These are phyloP conservation scores for Mentha longifolia DNA, from an alignment of 257 asterid species.

Conservation along the genomic window DNA sequence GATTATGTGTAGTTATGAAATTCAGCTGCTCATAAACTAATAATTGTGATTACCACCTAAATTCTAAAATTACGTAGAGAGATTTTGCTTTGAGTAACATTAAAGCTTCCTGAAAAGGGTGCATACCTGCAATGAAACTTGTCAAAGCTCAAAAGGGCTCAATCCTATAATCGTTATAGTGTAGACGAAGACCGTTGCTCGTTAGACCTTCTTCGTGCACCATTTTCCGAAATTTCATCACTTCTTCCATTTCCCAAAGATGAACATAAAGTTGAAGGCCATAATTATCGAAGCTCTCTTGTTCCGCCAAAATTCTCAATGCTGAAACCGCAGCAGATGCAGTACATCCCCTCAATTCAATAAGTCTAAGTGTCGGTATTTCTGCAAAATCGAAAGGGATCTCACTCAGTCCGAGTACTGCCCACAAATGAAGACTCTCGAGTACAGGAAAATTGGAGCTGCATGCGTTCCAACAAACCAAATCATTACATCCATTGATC, in stretches of 20 bases:
- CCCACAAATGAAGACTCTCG: not conserved
- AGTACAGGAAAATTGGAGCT: not conserved
- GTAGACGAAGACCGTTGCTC: too few species aligned
- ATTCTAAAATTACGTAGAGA: too few species aligned
- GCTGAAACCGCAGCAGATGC: not conserved
- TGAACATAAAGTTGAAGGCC: not conserved
- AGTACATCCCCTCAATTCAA: not conserved
- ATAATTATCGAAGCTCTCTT: not conserved
- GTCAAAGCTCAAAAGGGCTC: too few species aligned
- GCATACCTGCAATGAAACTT: too few species aligned
- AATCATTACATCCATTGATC: not conserved
- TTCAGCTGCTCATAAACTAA: too few species aligned
- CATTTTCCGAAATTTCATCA: not conserved
- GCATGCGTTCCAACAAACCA: conserved; percentile 17
- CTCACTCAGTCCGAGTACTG: not conserved
- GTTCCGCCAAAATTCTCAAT: not conserved
- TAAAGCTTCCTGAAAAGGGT: too few species aligned
- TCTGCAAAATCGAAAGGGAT: not conserved
- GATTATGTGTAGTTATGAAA: too few species aligned
- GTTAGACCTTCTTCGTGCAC: too few species aligned
- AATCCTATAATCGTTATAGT: too few species aligned
- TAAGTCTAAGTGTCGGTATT: not conserved
- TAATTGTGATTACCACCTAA: too few species aligned
- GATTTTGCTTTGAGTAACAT: too few species aligned
- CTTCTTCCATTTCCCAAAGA: not conserved